Evolutionary conservation across 1,284 basidiomycete genomes (phyloP).

Genomic region (Cutaneotrichosporon cutaneum): DNA sequence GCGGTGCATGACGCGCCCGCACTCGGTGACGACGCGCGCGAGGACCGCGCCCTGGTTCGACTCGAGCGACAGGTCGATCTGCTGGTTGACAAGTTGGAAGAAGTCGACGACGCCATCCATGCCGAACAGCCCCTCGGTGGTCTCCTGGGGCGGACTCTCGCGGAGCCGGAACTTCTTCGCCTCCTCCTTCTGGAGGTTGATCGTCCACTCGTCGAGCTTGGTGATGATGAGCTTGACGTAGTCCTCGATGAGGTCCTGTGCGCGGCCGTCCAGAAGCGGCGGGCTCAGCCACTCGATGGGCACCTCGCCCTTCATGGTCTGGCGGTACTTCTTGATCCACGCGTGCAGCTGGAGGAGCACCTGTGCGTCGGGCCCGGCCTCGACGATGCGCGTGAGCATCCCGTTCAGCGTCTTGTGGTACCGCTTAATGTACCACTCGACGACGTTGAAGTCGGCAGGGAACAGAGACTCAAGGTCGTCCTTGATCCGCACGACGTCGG

Average conservation of each 20-base stretch:
- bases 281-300: slow-evolving; percentile 79
- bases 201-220: slow-evolving; percentile 97
- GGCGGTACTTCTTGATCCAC: slow-evolving; percentile 94
- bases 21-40: slow-evolving; percentile 83
- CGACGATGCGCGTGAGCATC: slow-evolving; percentile 69
- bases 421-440: slow-evolving; percentile 76
- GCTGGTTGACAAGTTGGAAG: slow-evolving; percentile 98
- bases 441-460: slow-evolving; percentile 87
- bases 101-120: slow-evolving; percentile 90
- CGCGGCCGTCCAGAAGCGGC: slow-evolving; percentile 86
- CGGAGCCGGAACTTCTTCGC: slow-evolving; percentile 78
- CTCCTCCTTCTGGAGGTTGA: slow-evolving; percentile 91
- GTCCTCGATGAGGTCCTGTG: slow-evolving; percentile 90
- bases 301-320: slow-evolving; percentile 89
- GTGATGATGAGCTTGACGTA: slow-evolving; percentile 89
- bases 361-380: slow-evolving; percentile 78
- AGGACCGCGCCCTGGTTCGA: slow-evolving; percentile 94
- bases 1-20: slow-evolving; percentile 83
- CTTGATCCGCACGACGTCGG: slow-evolving; percentile 88
- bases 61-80: slow-evolving; percentile 90
- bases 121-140: slow-evolving; percentile 84
- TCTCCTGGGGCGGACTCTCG: slow-evolving; percentile 80
- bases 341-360: slow-evolving; percentile 81
- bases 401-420: slow-evolving; percentile 88
- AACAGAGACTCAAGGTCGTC: slow-evolving; percentile 85